Percentiles rank a stretch among this genome's conserved stretches.
Conservation (phyloP, 176 grass and related monocot species). For the Melocanna baccifera region DNA sequence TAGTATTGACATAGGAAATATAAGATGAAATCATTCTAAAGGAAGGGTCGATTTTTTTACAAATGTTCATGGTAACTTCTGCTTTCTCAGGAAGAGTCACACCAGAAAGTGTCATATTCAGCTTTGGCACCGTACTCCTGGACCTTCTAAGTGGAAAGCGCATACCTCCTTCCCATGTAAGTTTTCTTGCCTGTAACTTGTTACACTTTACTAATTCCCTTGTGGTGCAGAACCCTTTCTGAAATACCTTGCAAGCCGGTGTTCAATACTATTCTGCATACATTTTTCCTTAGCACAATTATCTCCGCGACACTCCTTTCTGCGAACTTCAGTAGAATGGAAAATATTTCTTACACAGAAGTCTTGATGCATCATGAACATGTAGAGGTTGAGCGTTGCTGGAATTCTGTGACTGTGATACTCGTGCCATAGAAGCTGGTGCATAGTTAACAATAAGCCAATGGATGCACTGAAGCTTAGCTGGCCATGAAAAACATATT, state of each 20-base stretch:
- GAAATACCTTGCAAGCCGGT: not conserved
- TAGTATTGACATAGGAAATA: not conserved
- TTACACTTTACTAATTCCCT: not conserved
- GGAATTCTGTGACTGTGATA: not conserved
- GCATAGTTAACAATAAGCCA: not conserved
- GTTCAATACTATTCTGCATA: slow-evolving; percentile 1
- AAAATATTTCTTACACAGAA: not conserved
- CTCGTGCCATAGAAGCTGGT: not conserved
- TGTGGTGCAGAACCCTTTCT: not conserved
- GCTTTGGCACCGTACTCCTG: slow-evolving; percentile 91
- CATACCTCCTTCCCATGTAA: slow-evolving; percentile 95
- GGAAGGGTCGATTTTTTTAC: not conserved
- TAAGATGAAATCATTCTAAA: slow-evolving; percentile 8
- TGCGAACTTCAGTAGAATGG: not conserved
- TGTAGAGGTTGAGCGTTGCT: not conserved
- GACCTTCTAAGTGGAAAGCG: slow-evolving; percentile 97
- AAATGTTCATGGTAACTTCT: slow-evolving; percentile 18
- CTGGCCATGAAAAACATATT: not conserved
- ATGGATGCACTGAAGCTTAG: not conserved
- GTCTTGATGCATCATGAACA: not conserved
- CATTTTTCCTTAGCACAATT: not conserved
- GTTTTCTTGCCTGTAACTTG: slow-evolving; percentile 27
- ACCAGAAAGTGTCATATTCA: slow-evolving; percentile 93
- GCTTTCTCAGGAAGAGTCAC: slow-evolving; percentile 79
- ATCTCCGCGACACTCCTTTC: not conserved